Evolutionary conservation across 2,329 filamentous ascomycete genomes (phyloP).

Genomic region (Dactylonectria macrodidyma): DNA sequence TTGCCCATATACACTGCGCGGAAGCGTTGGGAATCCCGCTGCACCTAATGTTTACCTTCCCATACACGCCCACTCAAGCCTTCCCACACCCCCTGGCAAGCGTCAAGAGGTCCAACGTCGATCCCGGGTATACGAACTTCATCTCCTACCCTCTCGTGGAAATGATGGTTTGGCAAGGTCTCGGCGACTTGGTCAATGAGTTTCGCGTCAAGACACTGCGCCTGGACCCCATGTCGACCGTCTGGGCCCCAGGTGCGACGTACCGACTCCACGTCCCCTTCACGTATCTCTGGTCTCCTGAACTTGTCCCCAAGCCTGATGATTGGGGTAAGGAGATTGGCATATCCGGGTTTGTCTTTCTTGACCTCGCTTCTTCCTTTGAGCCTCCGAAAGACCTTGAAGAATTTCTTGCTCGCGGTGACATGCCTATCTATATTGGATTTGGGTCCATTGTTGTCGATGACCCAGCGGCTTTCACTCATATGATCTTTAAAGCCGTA

Average conservation of each 20-base stretch:
- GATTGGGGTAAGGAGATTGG: constrained; percentile 81
- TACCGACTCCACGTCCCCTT: constrained; percentile 82
- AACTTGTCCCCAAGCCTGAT: constrained; percentile 75
- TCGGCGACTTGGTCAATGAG: constrained; percentile 83
- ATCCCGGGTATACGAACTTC: constrained; percentile 82
- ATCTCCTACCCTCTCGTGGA: constrained; percentile 86
- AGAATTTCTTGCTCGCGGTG: constrained; percentile 69
- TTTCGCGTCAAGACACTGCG: constrained; percentile 79
- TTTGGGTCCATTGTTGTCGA: constrained; percentile 85
- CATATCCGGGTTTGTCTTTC: constrained; percentile 84
- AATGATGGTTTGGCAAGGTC: constrained; percentile 92
- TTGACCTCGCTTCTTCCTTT: constrained; percentile 76
- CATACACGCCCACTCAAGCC: constrained; percentile 81
- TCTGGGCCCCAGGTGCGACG: constrained; percentile 83
- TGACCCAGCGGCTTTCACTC: constrained; percentile 77
- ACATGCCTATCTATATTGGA: constrained; percentile 79
- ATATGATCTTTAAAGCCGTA: constrained; percentile 80
- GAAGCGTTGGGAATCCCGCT: constrained; percentile 84
- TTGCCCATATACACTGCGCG: constrained; percentile 85
- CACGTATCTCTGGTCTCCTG: constrained; percentile 81
- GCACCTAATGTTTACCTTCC: constrained; percentile 92
- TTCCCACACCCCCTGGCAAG: constrained; percentile 86
- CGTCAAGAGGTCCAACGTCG: constrained; percentile 80
- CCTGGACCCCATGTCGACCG: constrained; percentile 80
- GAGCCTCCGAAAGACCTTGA: constrained; percentile 69